Conservation (phyloP, 2,329 filamentous ascomycete species). For the Biscogniauxia marginata region DNA sequence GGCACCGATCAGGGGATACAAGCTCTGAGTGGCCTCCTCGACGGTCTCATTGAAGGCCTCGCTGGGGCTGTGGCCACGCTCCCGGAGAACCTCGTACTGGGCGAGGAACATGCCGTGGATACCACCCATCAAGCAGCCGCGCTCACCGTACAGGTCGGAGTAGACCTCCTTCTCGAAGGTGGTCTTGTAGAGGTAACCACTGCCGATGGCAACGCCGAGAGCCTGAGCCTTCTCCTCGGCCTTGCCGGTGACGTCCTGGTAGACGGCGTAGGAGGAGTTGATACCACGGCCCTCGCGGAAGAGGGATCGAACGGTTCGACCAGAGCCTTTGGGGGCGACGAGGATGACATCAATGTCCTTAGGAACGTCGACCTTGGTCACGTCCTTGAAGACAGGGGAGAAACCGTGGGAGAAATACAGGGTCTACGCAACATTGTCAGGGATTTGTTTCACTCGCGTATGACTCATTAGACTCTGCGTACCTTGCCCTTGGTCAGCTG, state of each 20-base stretch:
- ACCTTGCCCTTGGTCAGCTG: conserved; percentile 98
- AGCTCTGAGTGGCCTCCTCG: conserved; percentile 96
- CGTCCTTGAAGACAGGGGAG: conserved; percentile 99
- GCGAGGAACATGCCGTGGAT: conserved; percentile 99
- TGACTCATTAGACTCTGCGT: conserved; percentile 35
- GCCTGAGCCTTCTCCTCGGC: conserved; percentile 97
- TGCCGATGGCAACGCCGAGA: conserved; percentile 94
- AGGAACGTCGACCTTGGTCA: conserved; percentile 98
- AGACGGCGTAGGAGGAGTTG: conserved; percentile 99
- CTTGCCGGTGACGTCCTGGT: conserved; percentile 96
- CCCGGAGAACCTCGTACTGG: conserved; percentile 99
- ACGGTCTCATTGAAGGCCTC: conserved; percentile 99
- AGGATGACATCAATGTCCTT: conserved; percentile 98
- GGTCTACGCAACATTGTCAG: conserved; percentile 56
- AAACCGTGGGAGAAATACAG: conserved; percentile 99
- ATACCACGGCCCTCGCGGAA: conserved; percentile 99
- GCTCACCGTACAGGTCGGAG: conserved; percentile 99
- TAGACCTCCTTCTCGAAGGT: conserved; percentile 99
- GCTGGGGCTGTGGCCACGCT: conserved; percentile 94
- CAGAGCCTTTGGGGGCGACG: conserved; percentile 97
- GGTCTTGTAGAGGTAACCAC: conserved; percentile 99
- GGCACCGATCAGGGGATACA: conserved; percentile 96
- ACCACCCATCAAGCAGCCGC: conserved; percentile 99
- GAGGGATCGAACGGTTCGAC: conserved; percentile 95
- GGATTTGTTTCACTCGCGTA: not conserved